A percentile compares a stretch with the other conserved stretches of the same genome.
These are phyloP conservation scores for Pseudonitzschia pungens DNA, from an alignment of 108 stramenopile species.

Conservation along the genomic window DNA sequence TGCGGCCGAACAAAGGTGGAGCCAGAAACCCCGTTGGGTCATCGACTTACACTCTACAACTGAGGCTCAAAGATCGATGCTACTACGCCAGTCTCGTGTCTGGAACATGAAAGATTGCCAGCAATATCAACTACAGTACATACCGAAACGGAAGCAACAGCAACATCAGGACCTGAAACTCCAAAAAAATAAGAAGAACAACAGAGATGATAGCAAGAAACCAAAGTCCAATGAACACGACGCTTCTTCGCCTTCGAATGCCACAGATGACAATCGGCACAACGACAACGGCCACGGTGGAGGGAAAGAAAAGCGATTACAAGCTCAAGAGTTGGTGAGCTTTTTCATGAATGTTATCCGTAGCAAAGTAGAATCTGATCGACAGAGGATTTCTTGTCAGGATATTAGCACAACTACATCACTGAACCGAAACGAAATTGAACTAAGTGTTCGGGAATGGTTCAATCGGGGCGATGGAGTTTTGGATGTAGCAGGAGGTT, in stretches of 20 bases:
- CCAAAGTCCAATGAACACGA: conserved; percentile 7
- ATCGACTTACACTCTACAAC: conserved; percentile 21
- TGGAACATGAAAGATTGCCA: conserved; percentile 63
- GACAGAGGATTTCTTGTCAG: not conserved
- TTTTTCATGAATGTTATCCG: conserved; percentile 57
- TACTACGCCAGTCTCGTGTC: conserved; percentile 24
- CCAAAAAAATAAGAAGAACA: not conserved
- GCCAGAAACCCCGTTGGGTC: conserved; percentile 31
- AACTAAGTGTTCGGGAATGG: conserved; percentile 8
- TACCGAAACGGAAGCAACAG: conserved; percentile 25
- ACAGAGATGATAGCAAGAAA: not conserved
- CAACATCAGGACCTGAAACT: not conserved
- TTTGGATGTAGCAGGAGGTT: conserved; percentile 83
- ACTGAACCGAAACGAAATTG: not conserved
- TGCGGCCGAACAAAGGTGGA: conserved; percentile 16
- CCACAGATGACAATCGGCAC: conserved; percentile 16
- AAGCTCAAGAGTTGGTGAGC: conserved; percentile 57
- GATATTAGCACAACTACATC: not conserved
- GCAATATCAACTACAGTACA: conserved; percentile 38
- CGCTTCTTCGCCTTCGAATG: conserved; percentile 6
- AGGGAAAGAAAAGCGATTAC: conserved; percentile 54
- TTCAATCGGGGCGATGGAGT: conserved; percentile 57
- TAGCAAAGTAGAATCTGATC: conserved; percentile 19
- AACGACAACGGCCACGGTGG: conserved; percentile 34
- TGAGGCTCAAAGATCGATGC: conserved; percentile 18